Conservation (phyloP, 495 filamentous ascomycete genomes). For the Xylaria nigripes region DNA sequence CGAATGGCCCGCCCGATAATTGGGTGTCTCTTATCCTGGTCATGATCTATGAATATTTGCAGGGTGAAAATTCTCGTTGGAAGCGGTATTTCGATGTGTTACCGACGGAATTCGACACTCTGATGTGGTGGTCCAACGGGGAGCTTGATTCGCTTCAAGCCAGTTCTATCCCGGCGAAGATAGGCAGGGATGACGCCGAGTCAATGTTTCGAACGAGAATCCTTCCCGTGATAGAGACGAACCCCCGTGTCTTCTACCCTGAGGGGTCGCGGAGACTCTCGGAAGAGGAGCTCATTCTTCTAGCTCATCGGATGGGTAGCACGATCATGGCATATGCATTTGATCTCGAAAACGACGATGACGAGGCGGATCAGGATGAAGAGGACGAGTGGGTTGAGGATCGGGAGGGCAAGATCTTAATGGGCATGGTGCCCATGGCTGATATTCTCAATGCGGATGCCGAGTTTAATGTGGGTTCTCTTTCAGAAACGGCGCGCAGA, state of each 20-base stretch:
- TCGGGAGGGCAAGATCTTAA: slow-evolving; percentile 52
- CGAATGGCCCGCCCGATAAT: slow-evolving; percentile 29
- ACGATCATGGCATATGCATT: slow-evolving; percentile 95
- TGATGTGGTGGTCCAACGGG: slow-evolving; percentile 78
- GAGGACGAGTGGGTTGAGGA: slow-evolving; percentile 59
- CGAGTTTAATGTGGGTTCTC: slow-evolving; percentile 51
- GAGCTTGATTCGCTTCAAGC: slow-evolving; percentile 71
- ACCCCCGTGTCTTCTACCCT: slow-evolving; percentile 43
- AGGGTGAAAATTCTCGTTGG: slow-evolving; percentile 58
- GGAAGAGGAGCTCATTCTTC: slow-evolving; percentile 45
- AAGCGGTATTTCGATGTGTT: slow-evolving; percentile 74
- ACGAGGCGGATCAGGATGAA: slow-evolving; percentile 48
- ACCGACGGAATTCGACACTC: slow-evolving; percentile 68
- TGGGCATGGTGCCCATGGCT: slow-evolving; percentile 89
- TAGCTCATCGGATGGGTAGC: slow-evolving; percentile 73
- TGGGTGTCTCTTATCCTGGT: slow-evolving; percentile 60
- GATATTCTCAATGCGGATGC: slow-evolving; percentile 91
- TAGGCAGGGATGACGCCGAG: slow-evolving; percentile 68
- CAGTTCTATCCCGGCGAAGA: slow-evolving; percentile 66
- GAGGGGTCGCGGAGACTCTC: slow-evolving; percentile 31
- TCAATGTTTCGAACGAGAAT: slow-evolving; percentile 55
- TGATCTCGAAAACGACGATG: slow-evolving; percentile 53
- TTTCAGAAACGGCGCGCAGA: background rate
- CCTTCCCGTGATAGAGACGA: slow-evolving; percentile 44
- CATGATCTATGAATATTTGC: slow-evolving; percentile 69